Conservation (phyloP, 2,329 filamentous ascomycete genomes). For the Chalara sp. region DNA sequence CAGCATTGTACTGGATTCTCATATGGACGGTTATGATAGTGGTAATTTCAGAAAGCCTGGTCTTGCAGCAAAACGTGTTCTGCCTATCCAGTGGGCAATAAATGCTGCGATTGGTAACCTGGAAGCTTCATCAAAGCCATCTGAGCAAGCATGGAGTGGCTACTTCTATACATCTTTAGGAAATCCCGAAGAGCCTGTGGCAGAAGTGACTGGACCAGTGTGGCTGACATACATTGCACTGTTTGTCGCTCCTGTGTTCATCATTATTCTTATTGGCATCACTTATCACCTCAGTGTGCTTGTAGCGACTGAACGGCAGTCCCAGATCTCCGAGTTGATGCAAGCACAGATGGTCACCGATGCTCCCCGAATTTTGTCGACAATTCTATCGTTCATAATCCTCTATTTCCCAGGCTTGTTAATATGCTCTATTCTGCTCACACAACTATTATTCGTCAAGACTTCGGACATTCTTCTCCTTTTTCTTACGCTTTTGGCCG, state of each 20-base stretch:
- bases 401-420: conserved; percentile 21
- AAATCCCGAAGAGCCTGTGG: background rate
- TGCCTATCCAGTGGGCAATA: conserved; percentile 20
- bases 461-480: conserved; percentile 20
- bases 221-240: conserved; percentile 11
- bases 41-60: conserved; percentile 1
- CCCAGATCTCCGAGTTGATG: conserved; percentile 20
- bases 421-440: conserved; percentile 17
- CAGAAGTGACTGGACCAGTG: background rate
- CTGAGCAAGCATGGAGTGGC: conserved; percentile 13
- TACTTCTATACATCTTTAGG: conserved; percentile 1
- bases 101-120: conserved; percentile 16
- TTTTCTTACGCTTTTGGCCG: conserved; percentile 16
- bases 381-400: conserved; percentile 16
- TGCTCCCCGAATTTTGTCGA: conserved; percentile 18
- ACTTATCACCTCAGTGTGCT: conserved; percentile 20
- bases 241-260: conserved; percentile 19
- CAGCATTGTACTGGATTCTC: conserved; percentile 8
- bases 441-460: conserved; percentile 16
- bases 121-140: conserved; percentile 11
- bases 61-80: conserved; percentile 4
- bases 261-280: conserved; percentile 21
- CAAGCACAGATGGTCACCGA: conserved; percentile 19
- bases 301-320: conserved; percentile 20
- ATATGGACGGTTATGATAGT: conserved; percentile 9